phyloP scores from a whole-genome alignment of 768 basidiomycete species.

The Russula sp. region DNA sequence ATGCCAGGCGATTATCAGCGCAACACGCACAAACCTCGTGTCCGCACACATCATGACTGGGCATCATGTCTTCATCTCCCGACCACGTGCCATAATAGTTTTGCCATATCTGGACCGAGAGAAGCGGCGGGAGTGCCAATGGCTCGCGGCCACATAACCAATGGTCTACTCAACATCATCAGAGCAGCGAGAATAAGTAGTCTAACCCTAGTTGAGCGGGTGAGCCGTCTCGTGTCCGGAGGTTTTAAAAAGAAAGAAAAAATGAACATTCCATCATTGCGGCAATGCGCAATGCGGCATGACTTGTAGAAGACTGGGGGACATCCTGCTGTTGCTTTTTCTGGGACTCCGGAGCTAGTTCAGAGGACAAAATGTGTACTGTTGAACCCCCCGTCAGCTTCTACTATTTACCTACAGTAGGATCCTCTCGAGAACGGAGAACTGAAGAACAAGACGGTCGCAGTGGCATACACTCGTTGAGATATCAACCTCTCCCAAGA shows the following conservation, averaged over 20 bases:
- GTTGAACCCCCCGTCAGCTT: background rate
- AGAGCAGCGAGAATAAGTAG: background rate
- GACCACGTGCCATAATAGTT: constrained; percentile 6
- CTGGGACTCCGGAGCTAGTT: background rate
- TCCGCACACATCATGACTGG: background rate
- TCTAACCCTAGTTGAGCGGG: background rate
- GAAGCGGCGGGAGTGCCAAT: background rate
- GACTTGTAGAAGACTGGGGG: background rate
- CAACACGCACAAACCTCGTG: constrained; percentile 21
- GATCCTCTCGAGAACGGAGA: background rate
- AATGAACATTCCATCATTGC: background rate
- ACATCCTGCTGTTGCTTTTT: background rate
- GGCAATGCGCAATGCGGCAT: background rate
- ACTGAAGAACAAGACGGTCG: background rate
- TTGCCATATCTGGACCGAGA: background rate
- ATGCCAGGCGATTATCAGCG: constrained; percentile 12
- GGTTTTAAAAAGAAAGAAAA: background rate
- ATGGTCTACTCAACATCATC: background rate
- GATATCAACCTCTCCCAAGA: background rate
- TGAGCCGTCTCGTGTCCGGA: background rate
- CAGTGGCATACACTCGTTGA: background rate
- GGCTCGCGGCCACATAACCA: background rate
- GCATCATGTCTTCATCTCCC: background rate
- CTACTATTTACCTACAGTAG: background rate
- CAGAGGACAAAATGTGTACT: background rate